Base-by-base conservation (phyloP, 495 filamentous ascomycete genomes). In the Hypoxylon fuscum region DNA sequence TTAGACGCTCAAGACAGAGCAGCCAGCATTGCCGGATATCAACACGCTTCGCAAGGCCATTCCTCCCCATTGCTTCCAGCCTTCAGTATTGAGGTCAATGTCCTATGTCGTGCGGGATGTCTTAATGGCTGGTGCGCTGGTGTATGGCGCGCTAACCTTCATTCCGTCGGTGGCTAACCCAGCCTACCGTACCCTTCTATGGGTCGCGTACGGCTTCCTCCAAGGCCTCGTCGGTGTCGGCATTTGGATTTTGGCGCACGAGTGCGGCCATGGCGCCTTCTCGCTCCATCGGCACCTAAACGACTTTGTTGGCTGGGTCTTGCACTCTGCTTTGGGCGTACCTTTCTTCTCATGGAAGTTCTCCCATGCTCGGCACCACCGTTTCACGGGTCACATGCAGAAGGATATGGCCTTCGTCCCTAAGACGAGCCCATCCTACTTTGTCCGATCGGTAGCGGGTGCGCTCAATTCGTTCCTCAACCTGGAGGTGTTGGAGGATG, bases 321-420 rank as follows among this genome's bases (percentile, higher is more conserved):
- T 78, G 41, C 88, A 91, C 68, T 90, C 87, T 0, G 72, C 81
- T 21, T 77, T 90, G 9, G 77, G 88, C 59, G 87, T 90, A 3
- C 88, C 88, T 0, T 91, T 87, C 76, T 89, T 88, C 76, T 89
- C 86, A 22, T 91, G 88, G 88, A 86, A 90, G 75, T 85, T 89
- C 69, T 88, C 86, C 50, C 88, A 91, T 60, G 83, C 83, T 64
- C 85, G 87, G 56, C 88, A 91, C 73, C 88, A 91, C 78, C 89
- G 83, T 51, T 81, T 81, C 55, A 85, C 84, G 15, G 82, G 79
- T 14, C 78, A 87, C 67, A 82, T 85, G 50, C 81, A 86, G 25
- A 81, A 81, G 66, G 85, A 87, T 53, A 83, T 81, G 41, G 84
- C 81, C 29, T 87, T 86, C 54, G 83, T 87, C 5, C 85, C 85